Conservation (phyloP, 805 yeast species). For the Wickerhamiella musiphila region DNA sequence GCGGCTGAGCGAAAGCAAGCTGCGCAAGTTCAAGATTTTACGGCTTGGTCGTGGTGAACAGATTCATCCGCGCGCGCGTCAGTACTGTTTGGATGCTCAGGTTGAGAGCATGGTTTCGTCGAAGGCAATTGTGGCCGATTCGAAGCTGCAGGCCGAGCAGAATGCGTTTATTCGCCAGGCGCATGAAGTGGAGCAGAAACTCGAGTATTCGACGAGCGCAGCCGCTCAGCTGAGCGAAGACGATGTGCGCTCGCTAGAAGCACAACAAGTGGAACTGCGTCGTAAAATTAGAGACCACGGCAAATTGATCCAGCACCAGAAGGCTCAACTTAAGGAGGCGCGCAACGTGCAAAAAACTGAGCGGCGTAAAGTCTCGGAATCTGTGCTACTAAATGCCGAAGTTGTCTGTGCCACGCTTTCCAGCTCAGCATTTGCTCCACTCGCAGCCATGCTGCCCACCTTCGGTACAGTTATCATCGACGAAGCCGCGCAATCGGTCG, state of each 20-base stretch:
- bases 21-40: constrained; percentile 36
- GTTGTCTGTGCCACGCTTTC: constrained; percentile 84
- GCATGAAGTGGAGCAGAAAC: constrained; percentile 28
- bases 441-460: constrained; percentile 52
- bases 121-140: constrained; percentile 20
- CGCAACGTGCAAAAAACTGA: constrained; percentile 63
- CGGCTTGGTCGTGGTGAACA: constrained; percentile 85
- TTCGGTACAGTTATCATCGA: constrained; percentile 88
- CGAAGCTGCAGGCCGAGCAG: constrained; percentile 27
- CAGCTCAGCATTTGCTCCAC: constrained; percentile 82
- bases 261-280: constrained; percentile 38
- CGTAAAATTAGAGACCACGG: constrained; percentile 52
- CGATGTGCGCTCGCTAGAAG: constrained; percentile 20
- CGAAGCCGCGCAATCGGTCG: constrained; percentile 97
- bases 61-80: constrained; percentile 63
- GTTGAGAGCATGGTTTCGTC: constrained; percentile 35
- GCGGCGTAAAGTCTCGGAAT: constrained; percentile 55
- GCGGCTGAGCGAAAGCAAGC: constrained; percentile 35
- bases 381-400: constrained; percentile 55
- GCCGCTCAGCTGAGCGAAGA: constrained; percentile 11
- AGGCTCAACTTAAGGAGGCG: constrained; percentile 55
- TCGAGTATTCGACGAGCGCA: constrained; percentile 12
- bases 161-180: constrained; percentile 39
- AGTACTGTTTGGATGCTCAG: constrained; percentile 68
- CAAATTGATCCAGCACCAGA: constrained; percentile 53